Conservation (phyloP, 345 rosid genomes). For the Raphanus sativus region DNA sequence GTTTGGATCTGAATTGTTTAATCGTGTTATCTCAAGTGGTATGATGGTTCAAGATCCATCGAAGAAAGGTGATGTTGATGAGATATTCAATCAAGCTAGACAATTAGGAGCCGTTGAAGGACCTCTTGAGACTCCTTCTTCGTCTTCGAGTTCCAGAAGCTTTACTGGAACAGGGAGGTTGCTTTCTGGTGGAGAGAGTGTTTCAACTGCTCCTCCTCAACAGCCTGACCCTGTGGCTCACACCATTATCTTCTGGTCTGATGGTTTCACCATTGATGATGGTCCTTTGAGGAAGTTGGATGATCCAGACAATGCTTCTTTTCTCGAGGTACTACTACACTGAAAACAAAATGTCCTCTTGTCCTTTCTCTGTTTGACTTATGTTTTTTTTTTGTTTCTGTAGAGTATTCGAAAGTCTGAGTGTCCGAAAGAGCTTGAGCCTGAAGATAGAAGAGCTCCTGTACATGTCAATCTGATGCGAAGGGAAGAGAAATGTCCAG, state of each 20-base stretch:
- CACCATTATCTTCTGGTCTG: slow-evolving; percentile 87
- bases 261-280: slow-evolving; percentile 91
- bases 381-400: no score
- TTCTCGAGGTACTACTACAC: slow-evolving; percentile 92
- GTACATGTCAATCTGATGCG: no score
- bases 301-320: slow-evolving; percentile 93
- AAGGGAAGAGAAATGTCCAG: no score
- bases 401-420: no score
- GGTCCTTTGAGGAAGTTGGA: slow-evolving; percentile 90
- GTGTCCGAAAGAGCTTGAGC: no score
- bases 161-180: slow-evolving; percentile 83
- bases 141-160: slow-evolving; percentile 75
- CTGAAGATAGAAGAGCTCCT: no score
- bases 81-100: slow-evolving; percentile 87
- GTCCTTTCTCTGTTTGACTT: no score
- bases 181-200: slow-evolving; percentile 71
- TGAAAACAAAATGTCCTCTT: no score
- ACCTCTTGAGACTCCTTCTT: slow-evolving; percentile 59
- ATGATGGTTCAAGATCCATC: slow-evolving; percentile 97
- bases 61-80: slow-evolving; percentile 82
- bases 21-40: slow-evolving; percentile 70
- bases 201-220: slow-evolving; percentile 58
- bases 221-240: slow-evolving; percentile 82
- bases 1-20: slow-evolving; percentile 29
- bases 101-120: slow-evolving; percentile 92